Evolutionary conservation across 768 basidiomycete genomes (phyloP), one percentile per base, ranked within the genome.

Genomic region (Xerocomus brunneocitrinus): DNA sequence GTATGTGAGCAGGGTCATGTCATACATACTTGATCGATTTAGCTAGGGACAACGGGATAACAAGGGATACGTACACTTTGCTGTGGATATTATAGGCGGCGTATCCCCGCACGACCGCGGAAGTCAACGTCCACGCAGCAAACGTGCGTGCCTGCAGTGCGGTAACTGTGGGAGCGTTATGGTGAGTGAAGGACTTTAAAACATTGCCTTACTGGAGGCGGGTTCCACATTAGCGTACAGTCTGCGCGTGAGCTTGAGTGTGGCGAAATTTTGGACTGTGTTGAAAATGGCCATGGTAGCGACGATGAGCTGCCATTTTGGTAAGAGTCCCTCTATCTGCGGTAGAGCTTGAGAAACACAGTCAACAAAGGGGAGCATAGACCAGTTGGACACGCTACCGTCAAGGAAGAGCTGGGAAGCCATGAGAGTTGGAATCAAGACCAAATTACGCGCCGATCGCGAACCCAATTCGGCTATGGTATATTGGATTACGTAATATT

Each of bases 51-150:
- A 1, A 32, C 8, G 10, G 16, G 22, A 19, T 28, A 13, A 10
- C 19, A 27, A 30, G 8, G 19, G 48, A 40, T 10, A 74, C 85
- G 58, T 65, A 95, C 95, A 78, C 74, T 72, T 91, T 91, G 64
- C 83, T 77, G 53, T 84, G 74, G 59, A 98, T 89, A 66, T 98
- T 77, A 71, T 94, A 98, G 6, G 95, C 93, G 10, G 92, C 90
- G 61, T 94, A 94, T 45, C 78, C 74, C 34, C 95, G 84, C 46
- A 98, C 83, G 43, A 88, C 73, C 24, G 89, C 91, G 8, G 91
- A 83, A 5, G 88, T 85, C 47, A 95, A 68, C 0, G 95, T 98
- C 95, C 95, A 99, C 1, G 83, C 78, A 1, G 81, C 95, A 66
- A 97, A 97, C 5, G 93, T 90, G 43, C 95, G 81, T 35, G 91